These are phyloP conservation scores for Dactylellina cionopaga DNA, from an alignment of 2,329 filamentous ascomycete genomes.

Conservation along the genomic window DNA sequence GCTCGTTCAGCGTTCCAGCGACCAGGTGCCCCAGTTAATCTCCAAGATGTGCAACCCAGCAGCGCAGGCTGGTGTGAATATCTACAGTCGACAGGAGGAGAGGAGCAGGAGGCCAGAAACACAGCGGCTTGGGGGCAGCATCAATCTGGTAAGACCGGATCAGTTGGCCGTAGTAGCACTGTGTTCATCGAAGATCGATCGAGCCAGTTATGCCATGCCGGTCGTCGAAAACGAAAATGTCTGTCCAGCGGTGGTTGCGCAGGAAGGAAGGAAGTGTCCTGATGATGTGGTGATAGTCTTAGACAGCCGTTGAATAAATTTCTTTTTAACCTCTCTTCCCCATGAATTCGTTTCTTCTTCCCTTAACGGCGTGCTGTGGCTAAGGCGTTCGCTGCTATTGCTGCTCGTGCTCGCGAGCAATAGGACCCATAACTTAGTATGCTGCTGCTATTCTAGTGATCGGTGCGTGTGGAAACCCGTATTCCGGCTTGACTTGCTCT, in stretches of 20 bases:
- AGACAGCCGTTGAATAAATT: conserved; percentile 4
- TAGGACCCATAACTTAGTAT: too few relatives aligned
- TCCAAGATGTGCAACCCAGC: conserved; percentile 43
- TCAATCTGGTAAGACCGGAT: conserved; percentile 41
- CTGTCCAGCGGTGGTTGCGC: conserved; percentile 28
- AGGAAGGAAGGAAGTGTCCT: conserved; percentile 26
- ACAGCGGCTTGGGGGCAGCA: conserved; percentile 5
- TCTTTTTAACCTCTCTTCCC: conserved; percentile 26
- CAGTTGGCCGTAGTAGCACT: conserved; percentile 2
- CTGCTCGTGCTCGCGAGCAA: too few relatives aligned
- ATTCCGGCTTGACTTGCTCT: conserved; percentile 45
- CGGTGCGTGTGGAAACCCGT: conserved; percentile 26
- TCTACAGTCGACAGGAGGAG: conserved; percentile 11
- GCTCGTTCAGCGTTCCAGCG: conserved; percentile 39
- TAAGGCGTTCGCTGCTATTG: conserved; percentile 16
- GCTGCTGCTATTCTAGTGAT: conserved; percentile 43
- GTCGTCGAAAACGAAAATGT: background rate
- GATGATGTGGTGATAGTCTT: conserved; percentile 40
- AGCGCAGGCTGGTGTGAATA: conserved; percentile 12
- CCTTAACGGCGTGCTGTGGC: conserved; percentile 34
- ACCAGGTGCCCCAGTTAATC: conserved; percentile 46
- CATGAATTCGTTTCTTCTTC: conserved; percentile 36
- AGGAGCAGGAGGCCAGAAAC: too few relatives aligned
- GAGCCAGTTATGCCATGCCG: conserved; percentile 6
- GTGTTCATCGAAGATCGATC: conserved; percentile 5